phyloP scores from a whole-genome alignment of 2,329 filamentous ascomycete genomes.

The Talaromyces piceae region DNA sequence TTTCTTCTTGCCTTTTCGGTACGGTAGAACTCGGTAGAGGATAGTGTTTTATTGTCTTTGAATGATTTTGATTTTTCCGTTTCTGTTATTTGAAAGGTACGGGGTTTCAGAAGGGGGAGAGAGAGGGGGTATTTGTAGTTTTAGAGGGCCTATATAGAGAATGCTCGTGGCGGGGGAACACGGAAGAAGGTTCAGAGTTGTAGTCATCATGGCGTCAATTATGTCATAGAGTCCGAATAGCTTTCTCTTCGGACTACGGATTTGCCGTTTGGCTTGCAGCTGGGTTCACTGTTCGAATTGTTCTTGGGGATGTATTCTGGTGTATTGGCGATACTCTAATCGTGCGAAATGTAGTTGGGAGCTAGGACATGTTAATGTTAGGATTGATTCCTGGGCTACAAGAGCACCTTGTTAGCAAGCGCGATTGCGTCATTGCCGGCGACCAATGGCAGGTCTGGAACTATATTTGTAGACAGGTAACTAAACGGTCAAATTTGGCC shows the following conservation, averaged over 20 bases:
- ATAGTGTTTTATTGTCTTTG: too few relatives aligned
- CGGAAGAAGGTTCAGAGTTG: neutral
- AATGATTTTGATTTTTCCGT: too few relatives aligned
- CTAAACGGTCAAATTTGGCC: too few relatives aligned
- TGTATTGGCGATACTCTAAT: too few relatives aligned
- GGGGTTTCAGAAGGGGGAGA: too few relatives aligned
- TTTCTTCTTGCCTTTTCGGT: neutral
- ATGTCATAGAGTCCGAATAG: neutral
- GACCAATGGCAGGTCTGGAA: neutral
- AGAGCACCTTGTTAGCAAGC: neutral
- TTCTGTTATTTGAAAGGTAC: too few relatives aligned
- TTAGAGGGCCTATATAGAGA: neutral
- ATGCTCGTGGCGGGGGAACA: neutral
- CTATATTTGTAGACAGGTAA: too few relatives aligned
- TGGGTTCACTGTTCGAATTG: too few relatives aligned
- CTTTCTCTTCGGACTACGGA: neutral
- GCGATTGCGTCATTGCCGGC: neutral
- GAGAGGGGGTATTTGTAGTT: too few relatives aligned
- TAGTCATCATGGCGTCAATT: conserved; percentile 1
- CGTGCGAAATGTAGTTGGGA: neutral
- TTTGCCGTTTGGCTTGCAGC: too few relatives aligned
- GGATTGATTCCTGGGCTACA: neutral
- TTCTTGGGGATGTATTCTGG: too few relatives aligned
- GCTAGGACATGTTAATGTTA: neutral
- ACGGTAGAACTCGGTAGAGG: neutral